A percentile compares a stretch with the other conserved stretches of the same genome.
These are phyloP conservation scores for Globisporangium paddicum DNA, from an alignment of 352 stramenopile species.

Conservation along the genomic window DNA sequence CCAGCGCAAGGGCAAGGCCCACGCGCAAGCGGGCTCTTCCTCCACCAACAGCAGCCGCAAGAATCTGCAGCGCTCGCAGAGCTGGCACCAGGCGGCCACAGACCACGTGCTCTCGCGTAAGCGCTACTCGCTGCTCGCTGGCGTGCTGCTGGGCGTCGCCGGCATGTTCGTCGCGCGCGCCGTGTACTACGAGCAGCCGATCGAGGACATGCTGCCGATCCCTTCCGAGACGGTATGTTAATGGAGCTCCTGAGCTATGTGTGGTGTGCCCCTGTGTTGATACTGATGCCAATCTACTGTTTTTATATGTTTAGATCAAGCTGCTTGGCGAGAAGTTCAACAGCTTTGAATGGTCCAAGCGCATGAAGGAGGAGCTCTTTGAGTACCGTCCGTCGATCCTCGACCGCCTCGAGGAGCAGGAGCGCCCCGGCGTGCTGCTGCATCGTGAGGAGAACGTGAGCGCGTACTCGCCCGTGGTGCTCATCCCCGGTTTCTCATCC, in stretches of 20 bases:
- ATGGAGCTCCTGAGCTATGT: neutral
- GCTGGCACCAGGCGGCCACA: conserved; percentile 48
- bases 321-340: conserved; percentile 57
- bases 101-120: conserved; percentile 56
- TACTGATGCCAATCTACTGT: neutral
- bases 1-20: conserved; percentile 16
- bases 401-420: conserved; percentile 18
- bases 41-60: neutral
- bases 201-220: conserved; percentile 39
- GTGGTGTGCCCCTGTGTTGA: neutral
- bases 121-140: conserved; percentile 65
- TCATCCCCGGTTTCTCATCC: conserved; percentile 93
- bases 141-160: conserved; percentile 49
- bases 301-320: conserved; percentile 38
- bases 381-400: conserved; percentile 47
- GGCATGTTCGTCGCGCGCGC: conserved; percentile 43
- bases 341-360: conserved; percentile 60
- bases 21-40: neutral
- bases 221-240: conserved; percentile 22
- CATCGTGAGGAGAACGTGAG: conserved; percentile 40
- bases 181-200: conserved; percentile 41
- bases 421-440: conserved; percentile 46
- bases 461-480: conserved; percentile 76
- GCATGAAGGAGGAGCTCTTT: conserved; percentile 66
- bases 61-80: conserved; percentile 34